phyloP scores from a whole-genome alignment of 805 yeast species.

The Kuraishia piskuri region DNA sequence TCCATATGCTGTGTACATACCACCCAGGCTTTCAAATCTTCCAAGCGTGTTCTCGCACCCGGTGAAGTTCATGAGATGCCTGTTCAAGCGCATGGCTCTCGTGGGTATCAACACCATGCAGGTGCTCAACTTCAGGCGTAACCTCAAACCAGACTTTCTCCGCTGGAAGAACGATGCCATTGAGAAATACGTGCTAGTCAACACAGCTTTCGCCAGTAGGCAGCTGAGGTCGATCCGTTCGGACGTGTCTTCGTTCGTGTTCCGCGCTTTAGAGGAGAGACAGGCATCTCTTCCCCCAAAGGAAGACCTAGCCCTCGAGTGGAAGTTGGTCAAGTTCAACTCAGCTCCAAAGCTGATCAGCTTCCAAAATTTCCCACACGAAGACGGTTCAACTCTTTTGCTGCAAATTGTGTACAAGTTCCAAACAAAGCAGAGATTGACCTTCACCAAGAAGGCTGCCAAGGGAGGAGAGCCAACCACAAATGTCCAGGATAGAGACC shows the following conservation, averaged over 20 bases:
- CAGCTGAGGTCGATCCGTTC: constrained; percentile 38
- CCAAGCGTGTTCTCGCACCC: constrained; percentile 38
- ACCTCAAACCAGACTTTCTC: constrained; percentile 54
- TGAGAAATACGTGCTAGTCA: constrained; percentile 67
- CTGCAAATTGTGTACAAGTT: constrained; percentile 53
- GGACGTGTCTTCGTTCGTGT: constrained; percentile 53
- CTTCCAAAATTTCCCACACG: constrained; percentile 45
- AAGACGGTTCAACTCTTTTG: constrained; percentile 26
- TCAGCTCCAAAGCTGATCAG: constrained; percentile 64
- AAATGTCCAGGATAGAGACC: constrained; percentile 33
- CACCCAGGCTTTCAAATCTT: constrained; percentile 35
- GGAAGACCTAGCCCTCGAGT: constrained; percentile 45
- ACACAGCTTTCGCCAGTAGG: constrained; percentile 66
- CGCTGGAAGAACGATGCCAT: constrained; percentile 85
- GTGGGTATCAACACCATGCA: constrained; percentile 60
- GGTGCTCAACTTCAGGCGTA: constrained; percentile 34
- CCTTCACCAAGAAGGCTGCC: constrained; percentile 36
- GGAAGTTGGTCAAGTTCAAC: constrained; percentile 72
- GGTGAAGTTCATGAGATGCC: constrained; percentile 28
- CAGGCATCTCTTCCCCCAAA: constrained; percentile 40
- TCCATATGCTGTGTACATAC: constrained; percentile 35
- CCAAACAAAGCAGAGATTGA: constrained; percentile 52
- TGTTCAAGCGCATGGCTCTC: constrained; percentile 55
- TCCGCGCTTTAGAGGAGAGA: constrained; percentile 46
- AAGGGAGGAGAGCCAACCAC: constrained; percentile 14